Conservation (phyloP, 2,329 filamentous ascomycete species). For the Botrytis tulipae region DNA sequence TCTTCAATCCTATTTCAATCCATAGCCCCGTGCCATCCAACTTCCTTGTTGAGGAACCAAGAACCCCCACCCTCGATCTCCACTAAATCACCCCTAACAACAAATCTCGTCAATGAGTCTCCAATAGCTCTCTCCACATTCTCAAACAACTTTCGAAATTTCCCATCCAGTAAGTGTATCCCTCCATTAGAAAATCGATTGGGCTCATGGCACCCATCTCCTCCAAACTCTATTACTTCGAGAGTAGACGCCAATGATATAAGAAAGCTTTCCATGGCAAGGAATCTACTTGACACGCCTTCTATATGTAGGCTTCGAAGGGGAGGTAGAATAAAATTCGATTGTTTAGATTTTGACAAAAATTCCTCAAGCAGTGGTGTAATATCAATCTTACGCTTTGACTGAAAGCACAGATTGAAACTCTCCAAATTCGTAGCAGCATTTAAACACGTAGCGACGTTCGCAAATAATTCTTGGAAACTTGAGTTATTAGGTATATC, state of each 20-base stretch:
- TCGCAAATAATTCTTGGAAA: conserved; percentile 24
- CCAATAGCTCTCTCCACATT: conserved; percentile 41
- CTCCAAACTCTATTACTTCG: conserved; percentile 45
- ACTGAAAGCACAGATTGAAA: conserved; percentile 27
- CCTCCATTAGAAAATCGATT: conserved; percentile 45
- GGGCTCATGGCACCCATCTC: conserved; percentile 43
- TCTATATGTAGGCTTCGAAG: conserved; percentile 9
- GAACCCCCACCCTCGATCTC: conserved; percentile 25
- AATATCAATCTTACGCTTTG: conserved; percentile 21
- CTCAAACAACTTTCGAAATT: conserved; percentile 45
- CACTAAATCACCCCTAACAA: conserved; percentile 45
- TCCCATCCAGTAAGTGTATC: conserved; percentile 46
- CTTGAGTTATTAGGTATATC: conserved; percentile 17
- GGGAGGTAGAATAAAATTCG: not conserved
- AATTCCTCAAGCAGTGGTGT: not conserved
- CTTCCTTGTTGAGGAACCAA: conserved; percentile 22
- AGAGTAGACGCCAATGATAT: conserved; percentile 38
- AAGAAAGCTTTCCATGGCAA: not conserved
- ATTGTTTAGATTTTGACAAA: not conserved
- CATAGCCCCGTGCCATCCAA: conserved; percentile 9
- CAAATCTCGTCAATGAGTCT: conserved; percentile 44
- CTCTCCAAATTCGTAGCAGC: conserved; percentile 23
- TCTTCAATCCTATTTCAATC: not conserved
- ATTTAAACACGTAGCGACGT: conserved; percentile 26
- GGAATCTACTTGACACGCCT: not conserved